A percentile compares a stretch with the other conserved stretches of the same genome.
These are phyloP conservation scores for Nadsonia starkeyi-henricii DNA, from an alignment of 1,139 yeast species.

Conservation along the genomic window DNA sequence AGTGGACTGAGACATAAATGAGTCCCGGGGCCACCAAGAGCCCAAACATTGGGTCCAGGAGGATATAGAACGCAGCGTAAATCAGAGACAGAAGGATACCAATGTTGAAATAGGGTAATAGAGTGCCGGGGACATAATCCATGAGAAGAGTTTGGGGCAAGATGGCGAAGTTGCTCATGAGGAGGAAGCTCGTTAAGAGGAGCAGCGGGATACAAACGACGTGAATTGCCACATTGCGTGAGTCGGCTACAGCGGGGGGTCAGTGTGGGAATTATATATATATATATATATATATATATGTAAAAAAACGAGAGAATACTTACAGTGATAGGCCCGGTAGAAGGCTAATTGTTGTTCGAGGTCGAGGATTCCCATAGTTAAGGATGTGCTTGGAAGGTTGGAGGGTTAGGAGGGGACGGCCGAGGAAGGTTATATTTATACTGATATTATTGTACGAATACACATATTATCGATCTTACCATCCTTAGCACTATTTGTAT, in stretches of 20 bases:
- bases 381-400: conserved; percentile 1
- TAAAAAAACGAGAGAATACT: conserved; percentile 6
- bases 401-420: too few species aligned
- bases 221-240: conserved; percentile 63
- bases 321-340: conserved; percentile 69
- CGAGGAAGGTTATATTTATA: too few species aligned
- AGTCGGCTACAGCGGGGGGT: conserved; percentile 25
- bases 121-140: conserved; percentile 12
- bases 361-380: conserved; percentile 27
- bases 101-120: conserved; percentile 26
- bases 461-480: too few species aligned
- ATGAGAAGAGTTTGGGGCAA: conserved; percentile 5
- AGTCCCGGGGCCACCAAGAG: conserved; percentile 27
- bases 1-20: conserved; percentile 16
- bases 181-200: conserved; percentile 38
- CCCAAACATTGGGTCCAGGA: conserved; percentile 31
- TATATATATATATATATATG: too few species aligned
- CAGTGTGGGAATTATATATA: conserved; percentile 2
- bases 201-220: conserved; percentile 69
- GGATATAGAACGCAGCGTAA: conserved; percentile 31
- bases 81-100: conserved; percentile 28
- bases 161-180: conserved; percentile 24
- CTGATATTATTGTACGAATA: too few species aligned
- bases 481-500: too few species aligned
- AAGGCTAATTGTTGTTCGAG: conserved; percentile 59